These are phyloP conservation scores for Umbelopsis vinacea DNA, from an alignment of 192 early-diverging fungal species.

Conservation along the genomic window DNA sequence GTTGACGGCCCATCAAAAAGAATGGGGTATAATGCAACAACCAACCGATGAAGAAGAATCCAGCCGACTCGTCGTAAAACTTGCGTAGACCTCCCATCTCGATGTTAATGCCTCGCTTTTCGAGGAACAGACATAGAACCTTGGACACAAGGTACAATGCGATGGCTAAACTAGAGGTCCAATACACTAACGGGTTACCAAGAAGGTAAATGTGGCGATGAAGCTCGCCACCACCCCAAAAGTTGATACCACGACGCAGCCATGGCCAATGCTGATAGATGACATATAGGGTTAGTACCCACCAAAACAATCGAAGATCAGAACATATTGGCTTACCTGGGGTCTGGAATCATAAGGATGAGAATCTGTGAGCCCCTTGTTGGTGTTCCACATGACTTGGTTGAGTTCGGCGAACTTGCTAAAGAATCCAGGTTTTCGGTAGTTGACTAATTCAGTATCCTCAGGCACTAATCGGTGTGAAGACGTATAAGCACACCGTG, in stretches of 20 bases:
- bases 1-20: conserved; percentile 91
- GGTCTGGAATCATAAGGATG: conserved; percentile 97
- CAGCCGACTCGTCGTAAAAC: conserved; percentile 67
- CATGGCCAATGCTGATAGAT: conserved; percentile 77
- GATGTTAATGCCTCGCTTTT: conserved; percentile 61
- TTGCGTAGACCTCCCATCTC: conserved; percentile 42
- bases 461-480: conserved; percentile 54
- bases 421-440: conserved; percentile 75
- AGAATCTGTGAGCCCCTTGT: conserved; percentile 85
- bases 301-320: not conserved
- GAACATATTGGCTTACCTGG: conserved; percentile 37
- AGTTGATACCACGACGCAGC: conserved; percentile 89
- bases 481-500: not conserved
- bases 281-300: not conserved
- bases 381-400: conserved; percentile 90
- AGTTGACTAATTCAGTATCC: conserved; percentile 64
- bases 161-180: conserved; percentile 69
- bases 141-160: conserved; percentile 62
- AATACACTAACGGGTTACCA: conserved; percentile 92
- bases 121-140: conserved; percentile 56
- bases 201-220: conserved; percentile 86
- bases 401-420: conserved; percentile 92
- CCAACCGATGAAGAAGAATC: conserved; percentile 86
- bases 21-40: conserved; percentile 89
- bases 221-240: conserved; percentile 77